Base-by-base conservation (phyloP, 345 rosid species). In the Ceriops tagal region DNA sequence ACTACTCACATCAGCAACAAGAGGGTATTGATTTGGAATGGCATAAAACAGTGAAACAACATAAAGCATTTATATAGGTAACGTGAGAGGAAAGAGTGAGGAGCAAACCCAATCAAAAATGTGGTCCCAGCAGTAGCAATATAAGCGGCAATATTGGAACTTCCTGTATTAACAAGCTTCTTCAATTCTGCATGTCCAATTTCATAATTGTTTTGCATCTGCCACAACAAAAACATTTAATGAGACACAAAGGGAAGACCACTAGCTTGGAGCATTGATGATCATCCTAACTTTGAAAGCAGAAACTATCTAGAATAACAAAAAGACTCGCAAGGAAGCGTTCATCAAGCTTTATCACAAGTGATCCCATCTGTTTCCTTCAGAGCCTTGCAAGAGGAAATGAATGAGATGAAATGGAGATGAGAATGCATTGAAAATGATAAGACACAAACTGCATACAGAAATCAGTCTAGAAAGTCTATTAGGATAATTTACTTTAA, bases 111-210 rank as follows among this genome's bases (percentile, higher is more conserved):
- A 30, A 93, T 46, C 52, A 93, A 28, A 68, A 93, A 80, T 71
- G 96, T 79, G 31, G 96, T 88, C 78, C 96, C 92, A 58, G 90
- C 88, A 2, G 93, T 87, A 58, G 97, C 96, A 66, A 91, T 64
- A 60, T 58, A 79, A 59, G 91, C 64, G 31, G 88, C 85, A 76
- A 76, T 61, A 55, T 61, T 68, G 35, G 88, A 83, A 73, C 75
- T 78, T 3, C 83, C 96, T 46, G 85, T 85, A 77, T 87, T 88
- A 69, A 89, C 91, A 47, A 91, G 90, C 83, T 87, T 89, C 79
- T 86, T 89, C 34, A 91, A 68, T 52, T 93, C 98, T 31, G 74
- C 79, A 64, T 86, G 86, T 75, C 84, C 97, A 51, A 93, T 47
- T 18, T 85, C 77, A 64, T 78, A 62, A 58, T 56, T 81, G 75